phyloP scores from a whole-genome alignment of 768 basidiomycete species.

The Termitomyces sp. region DNA sequence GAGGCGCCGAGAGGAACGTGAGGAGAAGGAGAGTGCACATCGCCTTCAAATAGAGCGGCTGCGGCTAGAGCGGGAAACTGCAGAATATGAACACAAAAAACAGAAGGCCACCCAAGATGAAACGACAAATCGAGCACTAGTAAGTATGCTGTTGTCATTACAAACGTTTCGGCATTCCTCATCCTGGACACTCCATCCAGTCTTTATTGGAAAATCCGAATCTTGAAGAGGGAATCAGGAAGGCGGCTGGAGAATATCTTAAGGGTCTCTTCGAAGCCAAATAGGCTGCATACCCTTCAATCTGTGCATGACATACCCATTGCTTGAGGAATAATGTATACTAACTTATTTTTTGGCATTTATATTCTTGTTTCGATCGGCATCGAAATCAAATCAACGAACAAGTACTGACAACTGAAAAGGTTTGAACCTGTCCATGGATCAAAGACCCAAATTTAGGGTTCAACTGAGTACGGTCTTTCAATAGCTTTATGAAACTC shows the following conservation, averaged over 20 bases:
- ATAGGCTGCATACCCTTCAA: conserved; percentile 13
- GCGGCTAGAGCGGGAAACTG: conserved; percentile 50
- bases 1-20: conserved; percentile 63
- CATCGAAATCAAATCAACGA: not conserved
- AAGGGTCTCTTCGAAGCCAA: conserved; percentile 55
- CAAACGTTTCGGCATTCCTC: not conserved
- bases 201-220: conserved; percentile 56
- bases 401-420: not conserved
- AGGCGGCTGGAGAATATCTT: conserved; percentile 66
- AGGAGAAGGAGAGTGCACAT: conserved; percentile 49
- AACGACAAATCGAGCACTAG: conserved; percentile 61
- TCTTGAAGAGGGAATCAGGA: conserved; percentile 56
- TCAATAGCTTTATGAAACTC: no score
- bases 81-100: conserved; percentile 49
- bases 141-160: conserved; percentile 19
- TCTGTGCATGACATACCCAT: conserved; percentile 2
- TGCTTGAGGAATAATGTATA: conserved; percentile 8
- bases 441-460: not conserved
- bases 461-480: not conserved
- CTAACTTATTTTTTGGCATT: conserved; percentile 9
- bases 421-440: not conserved
- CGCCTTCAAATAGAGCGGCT: conserved; percentile 49
- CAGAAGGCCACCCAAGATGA: conserved; percentile 46
- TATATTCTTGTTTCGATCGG: not conserved
- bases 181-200: conserved; percentile 17